Evolutionary conservation across 1,284 basidiomycete genomes (phyloP), one percentile per base, ranked within the genome.

Genomic region (Trametes versicolor): DNA sequence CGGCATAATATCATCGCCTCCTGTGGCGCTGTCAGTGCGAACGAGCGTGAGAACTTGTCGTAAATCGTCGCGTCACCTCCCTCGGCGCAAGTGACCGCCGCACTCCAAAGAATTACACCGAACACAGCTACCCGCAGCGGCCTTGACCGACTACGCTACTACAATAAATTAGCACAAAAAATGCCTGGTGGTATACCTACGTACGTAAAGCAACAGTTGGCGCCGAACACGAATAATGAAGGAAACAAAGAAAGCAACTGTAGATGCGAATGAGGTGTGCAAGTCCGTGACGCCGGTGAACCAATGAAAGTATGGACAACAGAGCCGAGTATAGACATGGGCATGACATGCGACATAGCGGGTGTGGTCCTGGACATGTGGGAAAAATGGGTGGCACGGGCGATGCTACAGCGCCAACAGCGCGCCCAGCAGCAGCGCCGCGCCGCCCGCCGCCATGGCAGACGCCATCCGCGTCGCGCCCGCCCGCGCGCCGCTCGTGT

Each of bases 341-440:
- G 48, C 10, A 34, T 19, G 50, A 34, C 50, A n/a, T 34, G 50
- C 32, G 29, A 51, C 32, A 23, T 34, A 51, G 29, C 39, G 45
- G 39, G 7, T n/a, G n/a, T 23, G 10, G 45, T 21, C n/a, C 8
- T n/a, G n/a, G 21, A 21, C 45, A 8, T 21, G n/a, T n/a, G n/a
- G n/a, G n/a, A n/a, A n/a, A n/a, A n/a, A n/a, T n/a, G n/a, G n/a
- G n/a, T n/a, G n/a, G n/a, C n/a, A n/a, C n/a, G n/a, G n/a, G n/a
- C 3, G 29, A 17, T 17, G 27, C 29, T 23, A 57, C 27, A 53
- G 51, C 27, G 62, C 50, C 27, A 36, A 21, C 56, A 58, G 10
- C 52, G 52, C 36, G 8, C 37, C 52, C 32, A 59, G 61, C 43
- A 63, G 43, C n/a, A 55, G 9, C 48, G 43, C 50, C 21, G n/a